A percentile compares a stretch with the other conserved stretches of the same genome.
phyloP scores from a whole-genome alignment of 2,329 filamentous ascomycete species.

The Bipolaris victoriae region DNA sequence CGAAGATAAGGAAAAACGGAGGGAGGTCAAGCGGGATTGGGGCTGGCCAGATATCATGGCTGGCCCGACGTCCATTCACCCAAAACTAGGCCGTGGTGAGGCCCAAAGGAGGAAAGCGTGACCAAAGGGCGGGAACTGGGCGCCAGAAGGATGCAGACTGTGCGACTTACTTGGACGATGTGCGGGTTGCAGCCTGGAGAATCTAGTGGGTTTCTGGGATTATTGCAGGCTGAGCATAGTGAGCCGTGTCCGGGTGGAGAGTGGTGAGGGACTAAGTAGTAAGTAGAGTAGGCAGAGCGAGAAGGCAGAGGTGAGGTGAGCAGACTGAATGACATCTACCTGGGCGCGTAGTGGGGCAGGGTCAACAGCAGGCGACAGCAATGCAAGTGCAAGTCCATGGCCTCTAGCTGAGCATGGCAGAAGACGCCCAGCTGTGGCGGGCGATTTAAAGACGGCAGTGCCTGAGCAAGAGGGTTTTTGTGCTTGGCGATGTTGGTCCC shows the following conservation, averaged over 20 bases:
- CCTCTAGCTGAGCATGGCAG: conserved; percentile 2
- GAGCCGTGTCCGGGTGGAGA: not conserved
- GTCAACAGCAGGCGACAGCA: conserved; percentile 7
- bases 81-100: conserved; percentile 3
- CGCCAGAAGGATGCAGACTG: conserved; percentile 1
- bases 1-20: not conserved
- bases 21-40: not conserved
- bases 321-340: conserved; percentile 17
- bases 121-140: conserved; percentile 1
- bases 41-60: not conserved
- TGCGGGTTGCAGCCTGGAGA: not conserved
- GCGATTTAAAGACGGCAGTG: conserved; percentile 3
- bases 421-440: not conserved
- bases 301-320: not conserved
- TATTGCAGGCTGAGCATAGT: conserved; percentile 3
- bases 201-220: not conserved
- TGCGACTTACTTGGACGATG: not conserved
- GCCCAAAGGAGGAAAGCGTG: conserved; percentile 12
- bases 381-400: conserved; percentile 20
- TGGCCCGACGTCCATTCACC: conserved; percentile 3
- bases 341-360: conserved; percentile 20
- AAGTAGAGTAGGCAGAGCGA: not conserved
- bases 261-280: not conserved
- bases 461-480: conserved; percentile 4
- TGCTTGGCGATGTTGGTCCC: conserved; percentile 13